Percentiles rank a stretch among this genome's conserved stretches.
Conservation (phyloP, 1,284 basidiomycete genomes). For the Thecaphora frezii region DNA sequence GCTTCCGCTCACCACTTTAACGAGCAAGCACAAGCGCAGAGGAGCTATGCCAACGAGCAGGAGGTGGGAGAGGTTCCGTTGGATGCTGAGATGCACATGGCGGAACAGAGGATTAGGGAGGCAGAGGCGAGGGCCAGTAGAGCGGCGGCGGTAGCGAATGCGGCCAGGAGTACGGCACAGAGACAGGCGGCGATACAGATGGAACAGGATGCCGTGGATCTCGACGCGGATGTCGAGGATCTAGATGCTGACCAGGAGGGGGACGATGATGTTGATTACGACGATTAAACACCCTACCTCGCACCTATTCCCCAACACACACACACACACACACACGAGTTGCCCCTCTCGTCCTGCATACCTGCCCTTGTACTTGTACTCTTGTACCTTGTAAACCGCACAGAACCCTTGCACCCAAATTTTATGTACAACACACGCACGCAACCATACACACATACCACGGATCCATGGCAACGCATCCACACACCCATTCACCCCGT, state of each 20-base stretch:
- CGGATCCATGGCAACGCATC: no score
- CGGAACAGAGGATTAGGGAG: conserved; percentile 24
- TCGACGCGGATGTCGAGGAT: conserved; percentile 47
- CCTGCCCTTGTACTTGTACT: no score
- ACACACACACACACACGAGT: no score
- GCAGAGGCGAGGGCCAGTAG: conserved; percentile 26
- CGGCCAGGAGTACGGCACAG: conserved; percentile 21
- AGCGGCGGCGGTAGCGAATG: conserved; percentile 21
- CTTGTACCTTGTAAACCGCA: no score
- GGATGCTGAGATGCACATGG: conserved; percentile 9
- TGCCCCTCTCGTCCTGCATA: no score
- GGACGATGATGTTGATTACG: conserved; percentile 35
- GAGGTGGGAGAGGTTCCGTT: no score
- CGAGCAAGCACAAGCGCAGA: no score
- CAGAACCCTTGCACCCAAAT: no score
- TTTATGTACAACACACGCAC: no score
- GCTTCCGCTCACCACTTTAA: background rate
- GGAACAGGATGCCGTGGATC: conserved; percentile 34
- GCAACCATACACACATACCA: no score
- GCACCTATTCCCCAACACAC: no score
- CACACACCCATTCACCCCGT: no score
- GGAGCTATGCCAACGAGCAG: background rate
- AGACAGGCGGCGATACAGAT: conserved; percentile 29
- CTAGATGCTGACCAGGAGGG: conserved; percentile 26
- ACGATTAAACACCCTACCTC: conserved; percentile 9